Percentiles rank a stretch among this genome's conserved stretches.
Evolutionary conservation across 2,329 filamentous ascomycete species (phyloP).

Genomic region (Orbilia javanica): DNA sequence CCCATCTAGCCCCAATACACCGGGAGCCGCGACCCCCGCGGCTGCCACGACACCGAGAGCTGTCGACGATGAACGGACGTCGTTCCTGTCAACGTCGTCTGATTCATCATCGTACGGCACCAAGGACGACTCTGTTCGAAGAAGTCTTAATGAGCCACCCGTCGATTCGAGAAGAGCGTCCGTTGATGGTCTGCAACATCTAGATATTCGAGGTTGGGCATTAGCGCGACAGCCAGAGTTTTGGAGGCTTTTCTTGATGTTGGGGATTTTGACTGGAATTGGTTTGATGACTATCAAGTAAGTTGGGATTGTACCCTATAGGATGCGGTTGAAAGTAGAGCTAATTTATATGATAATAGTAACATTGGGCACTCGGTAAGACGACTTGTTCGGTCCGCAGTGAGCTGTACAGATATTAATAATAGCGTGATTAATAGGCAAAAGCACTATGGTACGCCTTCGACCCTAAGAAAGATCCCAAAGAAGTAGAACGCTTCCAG

Average conservation of each 20-base stretch:
- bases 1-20: conserved; percentile 46
- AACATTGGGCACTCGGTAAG: conserved; percentile 78
- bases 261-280: conserved; percentile 91
- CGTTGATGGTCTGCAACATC: conserved; percentile 59
- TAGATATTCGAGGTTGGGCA: conserved; percentile 89
- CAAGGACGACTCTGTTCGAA: conserved; percentile 62
- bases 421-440: conserved; percentile 64
- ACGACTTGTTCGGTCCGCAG: background rate
- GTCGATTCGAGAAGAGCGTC: conserved; percentile 44
- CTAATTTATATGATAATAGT: conserved; percentile 67
- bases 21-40: conserved; percentile 42
- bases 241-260: conserved; percentile 88
- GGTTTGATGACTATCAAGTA: conserved; percentile 99
- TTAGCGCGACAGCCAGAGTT: conserved; percentile 82
- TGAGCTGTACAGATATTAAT: background rate
- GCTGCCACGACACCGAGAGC: conserved; percentile 34
- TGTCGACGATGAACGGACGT: conserved; percentile 77
- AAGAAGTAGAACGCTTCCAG: conserved; percentile 83
- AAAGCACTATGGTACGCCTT: conserved; percentile 90
- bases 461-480: conserved; percentile 77
- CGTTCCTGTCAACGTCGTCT: conserved; percentile 76
- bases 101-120: conserved; percentile 66
- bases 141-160: conserved; percentile 71
- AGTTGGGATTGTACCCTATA: conserved; percentile 64
- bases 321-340: background rate